phyloP scores from a whole-genome alignment of 2,329 filamentous ascomycete genomes.

The Calonectria henricotiae region DNA sequence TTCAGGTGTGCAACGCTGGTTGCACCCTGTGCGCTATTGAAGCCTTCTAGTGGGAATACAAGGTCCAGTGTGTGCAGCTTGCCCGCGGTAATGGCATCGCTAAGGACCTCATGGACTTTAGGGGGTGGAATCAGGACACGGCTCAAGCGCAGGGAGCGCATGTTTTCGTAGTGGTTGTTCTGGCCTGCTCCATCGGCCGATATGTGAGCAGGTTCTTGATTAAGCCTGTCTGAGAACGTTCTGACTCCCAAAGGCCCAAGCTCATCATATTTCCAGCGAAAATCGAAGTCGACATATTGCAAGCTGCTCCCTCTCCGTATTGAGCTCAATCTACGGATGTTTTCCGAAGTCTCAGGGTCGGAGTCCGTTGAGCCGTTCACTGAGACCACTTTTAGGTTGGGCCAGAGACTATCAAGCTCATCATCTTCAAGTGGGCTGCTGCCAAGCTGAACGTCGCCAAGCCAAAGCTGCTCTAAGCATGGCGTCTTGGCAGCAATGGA shows the following conservation, averaged over 20 bases:
- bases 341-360: conserved; percentile 46
- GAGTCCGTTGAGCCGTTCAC: conserved; percentile 46
- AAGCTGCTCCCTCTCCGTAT: conserved; percentile 51
- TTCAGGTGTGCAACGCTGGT: conserved; percentile 53
- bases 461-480: conserved; percentile 55
- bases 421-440: conserved; percentile 32
- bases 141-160: conserved; percentile 54
- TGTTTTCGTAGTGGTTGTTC: conserved; percentile 48
- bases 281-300: conserved; percentile 55
- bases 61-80: conserved; percentile 58
- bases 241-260: conserved; percentile 46
- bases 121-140: conserved; percentile 49
- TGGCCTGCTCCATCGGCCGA: conserved; percentile 33
- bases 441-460: conserved; percentile 51
- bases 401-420: conserved; percentile 51
- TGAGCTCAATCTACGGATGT: conserved; percentile 51
- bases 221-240: conserved; percentile 38
- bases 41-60: conserved; percentile 54
- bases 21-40: conserved; percentile 49
- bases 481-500: conserved; percentile 51
- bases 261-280: conserved; percentile 50
- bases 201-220: conserved; percentile 39
- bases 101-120: conserved; percentile 49
- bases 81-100: conserved; percentile 48
- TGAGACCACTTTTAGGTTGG: conserved; percentile 53